A percentile compares a stretch with the other conserved stretches of the same genome.
Evolutionary conservation across 2,329 filamentous ascomycete species (phyloP).

Genomic region (Calonectria pseudoreteaudii): DNA sequence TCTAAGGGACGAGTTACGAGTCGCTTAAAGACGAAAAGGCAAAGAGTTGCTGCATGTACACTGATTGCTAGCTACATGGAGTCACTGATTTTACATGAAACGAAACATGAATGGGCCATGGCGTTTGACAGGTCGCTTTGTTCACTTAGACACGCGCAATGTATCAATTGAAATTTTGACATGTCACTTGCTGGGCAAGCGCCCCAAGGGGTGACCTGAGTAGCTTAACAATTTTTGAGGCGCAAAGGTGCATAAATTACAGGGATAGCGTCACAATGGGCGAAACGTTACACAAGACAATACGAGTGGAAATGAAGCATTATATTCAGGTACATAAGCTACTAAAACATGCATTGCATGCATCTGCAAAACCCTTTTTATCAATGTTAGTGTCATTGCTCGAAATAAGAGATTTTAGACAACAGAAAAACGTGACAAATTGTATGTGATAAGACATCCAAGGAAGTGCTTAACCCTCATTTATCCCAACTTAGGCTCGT

Average conservation of each 20-base stretch:
- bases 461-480: conserved; percentile 78
- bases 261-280: neutral
- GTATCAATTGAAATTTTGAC: neutral
- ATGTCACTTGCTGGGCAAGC: neutral
- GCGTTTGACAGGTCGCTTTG: neutral
- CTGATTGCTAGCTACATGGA: neutral
- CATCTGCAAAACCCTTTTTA: neutral
- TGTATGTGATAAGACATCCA: conserved; percentile 76
- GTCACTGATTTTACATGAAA: neutral
- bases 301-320: neutral
- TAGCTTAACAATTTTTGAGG: neutral
- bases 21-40: conserved; percentile 40
- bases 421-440: conserved; percentile 21
- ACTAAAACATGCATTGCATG: neutral
- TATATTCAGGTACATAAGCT: neutral
- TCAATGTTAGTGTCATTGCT: conserved; percentile 37
- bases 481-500: conserved; percentile 74
- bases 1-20: conserved; percentile 55
- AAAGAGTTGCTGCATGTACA: neutral
- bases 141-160: neutral
- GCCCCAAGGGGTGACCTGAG: neutral
- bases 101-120: neutral
- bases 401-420: conserved; percentile 15
- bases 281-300: neutral
- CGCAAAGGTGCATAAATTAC: neutral